Conservation (phyloP, 169 alveolate species). For the Babesia sp. region DNA sequence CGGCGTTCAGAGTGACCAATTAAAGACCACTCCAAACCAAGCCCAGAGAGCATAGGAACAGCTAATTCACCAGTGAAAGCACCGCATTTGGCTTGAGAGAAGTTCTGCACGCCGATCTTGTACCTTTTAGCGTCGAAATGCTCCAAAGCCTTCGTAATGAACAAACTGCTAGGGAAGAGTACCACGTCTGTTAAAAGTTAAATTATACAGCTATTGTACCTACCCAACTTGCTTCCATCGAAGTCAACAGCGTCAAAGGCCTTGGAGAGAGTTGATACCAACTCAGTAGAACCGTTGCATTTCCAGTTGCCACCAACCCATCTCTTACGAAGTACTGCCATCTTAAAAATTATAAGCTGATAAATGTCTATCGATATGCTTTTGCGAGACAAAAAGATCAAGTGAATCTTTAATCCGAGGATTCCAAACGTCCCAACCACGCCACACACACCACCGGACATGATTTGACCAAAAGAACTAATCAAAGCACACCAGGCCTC, state of each 20-base stretch:
- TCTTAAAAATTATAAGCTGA: neutral
- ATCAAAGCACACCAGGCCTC: neutral
- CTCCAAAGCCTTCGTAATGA: constrained; percentile 20
- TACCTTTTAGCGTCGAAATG: constrained; percentile 57
- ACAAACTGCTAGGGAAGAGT: constrained; percentile 50
- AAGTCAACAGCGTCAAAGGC: constrained; percentile 11
- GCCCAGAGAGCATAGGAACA: constrained; percentile 89
- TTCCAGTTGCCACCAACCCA: constrained; percentile 73
- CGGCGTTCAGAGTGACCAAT: constrained; percentile 99
- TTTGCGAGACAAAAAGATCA: no score
- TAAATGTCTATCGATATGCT: no score
- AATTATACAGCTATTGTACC: neutral
- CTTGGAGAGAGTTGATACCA: constrained; percentile 15
- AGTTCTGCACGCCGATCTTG: constrained; percentile 90
- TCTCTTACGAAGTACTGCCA: constrained; percentile 19
- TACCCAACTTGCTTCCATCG: constrained; percentile 35
- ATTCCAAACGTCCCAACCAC: no score
- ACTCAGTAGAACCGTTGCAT: constrained; percentile 56
- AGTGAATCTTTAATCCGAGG: no score
- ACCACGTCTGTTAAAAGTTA: constrained; percentile 44
- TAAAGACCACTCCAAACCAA: constrained; percentile 92
- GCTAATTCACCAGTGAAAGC: constrained; percentile 98
- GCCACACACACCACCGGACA: constrained; percentile 15
- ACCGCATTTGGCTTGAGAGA: constrained; percentile 91
- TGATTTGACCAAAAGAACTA: neutral